A percentile compares a stretch with the other conserved stretches of the same genome.
These are phyloP conservation scores for Colletotrichum coccodes DNA, from an alignment of 2,329 filamentous ascomycete genomes.

Conservation along the genomic window DNA sequence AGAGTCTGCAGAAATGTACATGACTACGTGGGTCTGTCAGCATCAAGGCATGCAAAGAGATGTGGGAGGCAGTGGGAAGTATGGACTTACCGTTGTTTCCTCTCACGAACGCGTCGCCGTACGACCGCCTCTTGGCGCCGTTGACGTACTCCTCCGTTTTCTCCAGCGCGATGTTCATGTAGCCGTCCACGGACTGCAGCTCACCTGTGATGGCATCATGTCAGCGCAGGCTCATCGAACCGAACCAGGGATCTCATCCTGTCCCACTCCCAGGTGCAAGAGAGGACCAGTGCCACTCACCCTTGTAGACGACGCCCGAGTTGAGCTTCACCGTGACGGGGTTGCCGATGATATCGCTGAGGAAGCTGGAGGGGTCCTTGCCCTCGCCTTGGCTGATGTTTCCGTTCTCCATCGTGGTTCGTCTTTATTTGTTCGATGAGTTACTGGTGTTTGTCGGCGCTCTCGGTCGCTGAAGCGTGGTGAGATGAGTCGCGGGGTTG, in stretches of 20 bases:
- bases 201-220: constrained; percentile 69
- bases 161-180: constrained; percentile 99
- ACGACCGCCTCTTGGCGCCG: constrained; percentile 82
- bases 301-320: constrained; percentile 98
- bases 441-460: not conserved
- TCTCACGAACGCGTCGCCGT: constrained; percentile 94
- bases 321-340: constrained; percentile 97
- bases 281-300: constrained; percentile 54
- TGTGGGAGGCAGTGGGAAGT: not conserved
- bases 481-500: not conserved
- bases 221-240: constrained; percentile 32
- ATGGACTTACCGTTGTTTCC: constrained; percentile 85
- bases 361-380: constrained; percentile 92
- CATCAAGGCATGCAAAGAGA: not conserved
- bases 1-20: constrained; percentile 76
- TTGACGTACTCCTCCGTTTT: constrained; percentile 94
- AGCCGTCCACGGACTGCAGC: constrained; percentile 95
- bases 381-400: constrained; percentile 72
- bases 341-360: constrained; percentile 93
- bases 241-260: too few relatives aligned
- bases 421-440: not conserved
- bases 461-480: not conserved
- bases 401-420: constrained; percentile 77
- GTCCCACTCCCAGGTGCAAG: not conserved
- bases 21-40: constrained; percentile 57